These are phyloP conservation scores for Thielaviopsis ethacetica DNA, from an alignment of 2,329 filamentous ascomycete genomes.

Conservation along the genomic window DNA sequence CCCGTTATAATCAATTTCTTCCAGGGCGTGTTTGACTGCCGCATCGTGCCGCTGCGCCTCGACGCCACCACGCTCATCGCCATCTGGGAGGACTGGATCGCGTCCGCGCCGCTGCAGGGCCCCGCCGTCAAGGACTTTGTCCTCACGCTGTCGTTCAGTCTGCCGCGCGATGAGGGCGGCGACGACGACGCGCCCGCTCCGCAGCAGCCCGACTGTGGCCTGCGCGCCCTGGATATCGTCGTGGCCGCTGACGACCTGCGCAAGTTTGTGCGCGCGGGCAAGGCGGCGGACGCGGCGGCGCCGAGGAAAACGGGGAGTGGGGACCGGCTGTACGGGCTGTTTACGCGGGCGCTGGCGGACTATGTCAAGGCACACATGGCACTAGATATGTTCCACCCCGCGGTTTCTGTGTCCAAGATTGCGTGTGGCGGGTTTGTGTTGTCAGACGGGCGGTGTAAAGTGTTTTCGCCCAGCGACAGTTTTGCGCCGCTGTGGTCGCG, in stretches of 20 bases:
- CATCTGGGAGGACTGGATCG: slow-evolving; percentile 35
- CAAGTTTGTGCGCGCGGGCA: slow-evolving; percentile 29
- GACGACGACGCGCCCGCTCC: slow-evolving; percentile 16
- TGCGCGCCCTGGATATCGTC: slow-evolving; percentile 34
- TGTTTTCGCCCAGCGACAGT: slow-evolving; percentile 18
- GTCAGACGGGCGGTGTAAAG: slow-evolving; percentile 34
- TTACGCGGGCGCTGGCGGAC: slow-evolving; percentile 31
- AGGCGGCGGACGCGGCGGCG: slow-evolving; percentile 13
- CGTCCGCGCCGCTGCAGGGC: slow-evolving; percentile 19
- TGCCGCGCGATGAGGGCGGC: slow-evolving; percentile 16
- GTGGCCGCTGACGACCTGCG: slow-evolving; percentile 31
- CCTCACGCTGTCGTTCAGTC: slow-evolving; percentile 34
- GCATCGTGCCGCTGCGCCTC: slow-evolving; percentile 31
- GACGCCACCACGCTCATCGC: slow-evolving; percentile 33
- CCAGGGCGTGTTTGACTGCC: slow-evolving; percentile 37
- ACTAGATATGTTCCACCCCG: slow-evolving; percentile 37
- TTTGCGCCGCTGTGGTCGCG: slow-evolving; percentile 5
- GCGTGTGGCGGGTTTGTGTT: slow-evolving; percentile 40
- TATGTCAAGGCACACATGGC: slow-evolving; percentile 38
- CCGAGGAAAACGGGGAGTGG: slow-evolving; percentile 7
- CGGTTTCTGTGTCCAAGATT: slow-evolving; percentile 35
- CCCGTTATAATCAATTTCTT: slow-evolving; percentile 34
- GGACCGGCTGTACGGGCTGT: slow-evolving; percentile 22
- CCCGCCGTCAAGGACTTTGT: slow-evolving; percentile 29
- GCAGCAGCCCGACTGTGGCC: slow-evolving; percentile 20